Evolutionary conservation across 2,329 filamentous ascomycete species (phyloP), one percentile per base, ranked within the genome.

Genomic region (Fusarium sp.): DNA sequence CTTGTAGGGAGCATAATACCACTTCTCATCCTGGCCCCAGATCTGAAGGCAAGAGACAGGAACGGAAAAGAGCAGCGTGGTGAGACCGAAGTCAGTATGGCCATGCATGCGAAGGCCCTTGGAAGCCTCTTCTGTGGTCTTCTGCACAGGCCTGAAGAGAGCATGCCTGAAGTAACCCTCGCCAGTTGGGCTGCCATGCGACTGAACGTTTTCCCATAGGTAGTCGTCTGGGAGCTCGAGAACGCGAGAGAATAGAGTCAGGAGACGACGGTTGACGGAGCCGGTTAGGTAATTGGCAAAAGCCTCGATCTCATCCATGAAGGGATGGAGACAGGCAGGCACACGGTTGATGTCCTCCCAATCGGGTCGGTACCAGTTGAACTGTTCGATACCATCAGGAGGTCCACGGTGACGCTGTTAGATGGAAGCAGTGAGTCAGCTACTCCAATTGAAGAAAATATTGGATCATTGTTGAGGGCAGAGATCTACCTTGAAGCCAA

Each of bases 381-480:
- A 88, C 67, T 88, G 86, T 70, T 88, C 86, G 61, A 88, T 88
- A 7, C 86, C 86, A 73, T 88, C 87, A 22, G 81, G 76, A 18
- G 80, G 74, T 4, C 84, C 85, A 5, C 80, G 82, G 44, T 84
- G 77, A 51, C 85, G 84, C 82, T 85, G 60, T n/a, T n/a, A n/a
- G n/a, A n/a, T n/a, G n/a, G n/a, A n/a, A n/a, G n/a, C n/a, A n/a
- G n/a, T n/a, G n/a, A n/a, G n/a, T n/a, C n/a, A n/a, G n/a, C n/a
- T n/a, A n/a, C n/a, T n/a, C n/a, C n/a, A n/a, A n/a, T n/a, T n/a
- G n/a, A n/a, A n/a, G n/a, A n/a, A n/a, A n/a, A n/a, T n/a, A n/a
- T n/a, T n/a, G n/a, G n/a, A n/a, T n/a, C n/a, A n/a, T n/a, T n/a
- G n/a, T n/a, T n/a, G n/a, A n/a, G n/a, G n/a, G n/a, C n/a, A n/a